Conservation (phyloP, 495 filamentous ascomycete species). For the Penicillium pancosmium region DNA sequence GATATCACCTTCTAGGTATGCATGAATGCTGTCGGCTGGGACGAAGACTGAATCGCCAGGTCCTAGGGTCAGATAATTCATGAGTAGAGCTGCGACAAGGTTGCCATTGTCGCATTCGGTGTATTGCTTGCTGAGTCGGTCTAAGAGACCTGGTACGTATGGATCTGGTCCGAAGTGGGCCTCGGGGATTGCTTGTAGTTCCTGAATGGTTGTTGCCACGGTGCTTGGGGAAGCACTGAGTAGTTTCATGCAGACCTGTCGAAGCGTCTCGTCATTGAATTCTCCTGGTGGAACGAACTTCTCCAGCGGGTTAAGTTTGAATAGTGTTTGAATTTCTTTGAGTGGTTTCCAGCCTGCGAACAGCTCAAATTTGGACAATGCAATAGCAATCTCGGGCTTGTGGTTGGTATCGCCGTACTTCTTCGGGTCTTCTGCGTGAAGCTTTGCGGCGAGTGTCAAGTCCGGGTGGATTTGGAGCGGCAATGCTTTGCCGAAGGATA, state of each 20-base stretch:
- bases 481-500: slow-evolving; percentile 77
- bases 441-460: slow-evolving; percentile 61
- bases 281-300: slow-evolving; percentile 53
- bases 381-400: slow-evolving; percentile 82
- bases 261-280: slow-evolving; percentile 65
- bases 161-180: slow-evolving; percentile 54
- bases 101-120: slow-evolving; percentile 55
- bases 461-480: slow-evolving; percentile 82
- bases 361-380: slow-evolving; percentile 74
- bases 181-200: slow-evolving; percentile 50
- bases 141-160: slow-evolving; percentile 65
- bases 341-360: slow-evolving; percentile 78
- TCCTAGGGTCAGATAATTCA: slow-evolving; percentile 72
- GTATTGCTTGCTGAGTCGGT: slow-evolving; percentile 68
- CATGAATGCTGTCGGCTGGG: slow-evolving; percentile 78
- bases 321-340: slow-evolving; percentile 58
- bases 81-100: slow-evolving; percentile 64
- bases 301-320: slow-evolving; percentile 56
- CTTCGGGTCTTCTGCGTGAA: slow-evolving; percentile 65
- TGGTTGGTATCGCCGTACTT: slow-evolving; percentile 75
- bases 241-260: slow-evolving; percentile 57
- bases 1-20: slow-evolving; percentile 77
- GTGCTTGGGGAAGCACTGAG: slow-evolving; percentile 55
- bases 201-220: slow-evolving; percentile 52
- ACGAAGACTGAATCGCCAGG: slow-evolving; percentile 73